These are phyloP conservation scores for Fusarium tjaetaba DNA, from an alignment of 2,329 filamentous ascomycete genomes.

Conservation along the genomic window DNA sequence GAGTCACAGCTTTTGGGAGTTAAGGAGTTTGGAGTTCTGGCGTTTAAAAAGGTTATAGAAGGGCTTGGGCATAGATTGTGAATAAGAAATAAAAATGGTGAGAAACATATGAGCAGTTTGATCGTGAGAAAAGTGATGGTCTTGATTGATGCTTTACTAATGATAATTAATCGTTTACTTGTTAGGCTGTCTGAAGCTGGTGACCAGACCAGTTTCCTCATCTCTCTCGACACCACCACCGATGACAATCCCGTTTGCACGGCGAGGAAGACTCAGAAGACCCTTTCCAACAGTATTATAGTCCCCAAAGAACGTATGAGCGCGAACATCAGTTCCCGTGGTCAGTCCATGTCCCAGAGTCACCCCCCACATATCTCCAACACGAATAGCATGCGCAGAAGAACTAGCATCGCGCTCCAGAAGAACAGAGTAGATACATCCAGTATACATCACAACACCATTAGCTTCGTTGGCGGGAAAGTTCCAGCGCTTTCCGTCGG, in stretches of 20 bases:
- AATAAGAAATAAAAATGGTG: too few species aligned
- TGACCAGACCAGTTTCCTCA: constrained; percentile 51
- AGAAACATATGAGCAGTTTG: fast-evolving
- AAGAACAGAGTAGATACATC: constrained; percentile 66
- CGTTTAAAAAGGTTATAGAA: not conserved
- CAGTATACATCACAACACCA: constrained; percentile 55
- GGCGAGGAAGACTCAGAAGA: constrained; percentile 50
- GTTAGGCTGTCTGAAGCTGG: constrained; percentile 31
- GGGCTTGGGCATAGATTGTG: not conserved
- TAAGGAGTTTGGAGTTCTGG: not conserved
- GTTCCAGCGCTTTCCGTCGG: constrained; percentile 53
- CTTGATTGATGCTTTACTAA: not conserved
- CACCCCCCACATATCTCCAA: constrained; percentile 62
- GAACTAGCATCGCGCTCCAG: constrained; percentile 57
- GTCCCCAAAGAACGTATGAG: constrained; percentile 65
- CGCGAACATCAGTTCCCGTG: constrained; percentile 50
- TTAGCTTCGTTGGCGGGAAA: constrained; percentile 57
- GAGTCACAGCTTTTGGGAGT: not conserved
- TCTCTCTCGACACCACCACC: constrained; percentile 56
- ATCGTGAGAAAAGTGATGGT: not conserved
- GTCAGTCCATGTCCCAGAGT: constrained; percentile 67
- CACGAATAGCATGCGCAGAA: constrained; percentile 61
- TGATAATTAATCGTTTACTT: not conserved
- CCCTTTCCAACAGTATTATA: constrained; percentile 55
- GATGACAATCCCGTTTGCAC: constrained; percentile 54